These are phyloP conservation scores for Suhomyces choctaworum DNA, from an alignment of 1,139 yeast species.

Conservation along the genomic window DNA sequence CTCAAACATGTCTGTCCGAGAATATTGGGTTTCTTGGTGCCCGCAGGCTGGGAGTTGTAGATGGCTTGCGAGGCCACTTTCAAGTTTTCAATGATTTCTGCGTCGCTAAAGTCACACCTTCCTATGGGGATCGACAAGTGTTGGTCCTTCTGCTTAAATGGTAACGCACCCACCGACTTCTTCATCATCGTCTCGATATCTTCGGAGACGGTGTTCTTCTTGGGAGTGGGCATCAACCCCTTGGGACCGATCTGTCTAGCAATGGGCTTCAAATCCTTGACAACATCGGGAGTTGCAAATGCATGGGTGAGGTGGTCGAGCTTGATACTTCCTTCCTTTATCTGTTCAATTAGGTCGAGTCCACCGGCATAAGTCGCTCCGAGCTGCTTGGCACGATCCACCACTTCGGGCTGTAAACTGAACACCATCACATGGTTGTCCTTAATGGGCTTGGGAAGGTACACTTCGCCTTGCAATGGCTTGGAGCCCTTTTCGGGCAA, in stretches of 20 bases:
- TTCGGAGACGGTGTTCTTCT: constrained; percentile 84
- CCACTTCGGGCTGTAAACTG: constrained; percentile 55
- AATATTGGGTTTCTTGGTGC: constrained; percentile 66
- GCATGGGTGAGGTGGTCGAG: constrained; percentile 70
- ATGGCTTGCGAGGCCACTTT: constrained; percentile 69
- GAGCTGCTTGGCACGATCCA: constrained; percentile 53
- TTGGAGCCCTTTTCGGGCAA: constrained; percentile 79
- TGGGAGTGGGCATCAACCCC: constrained; percentile 85
- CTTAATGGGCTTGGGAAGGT: constrained; percentile 74
- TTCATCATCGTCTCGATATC: constrained; percentile 56
- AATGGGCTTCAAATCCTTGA: constrained; percentile 56
- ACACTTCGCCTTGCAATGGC: constrained; percentile 70
- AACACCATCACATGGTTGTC: constrained; percentile 68
- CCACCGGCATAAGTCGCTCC: constrained; percentile 75
- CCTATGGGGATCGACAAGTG: constrained; percentile 73
- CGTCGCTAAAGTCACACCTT: constrained; percentile 74
- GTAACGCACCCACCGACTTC: constrained; percentile 63
- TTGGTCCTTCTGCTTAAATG: constrained; percentile 68
- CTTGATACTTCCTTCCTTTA: constrained; percentile 53
- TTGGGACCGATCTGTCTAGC: constrained; percentile 85
- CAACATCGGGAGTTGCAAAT: constrained; percentile 83
- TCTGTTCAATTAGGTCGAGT: constrained; percentile 61
- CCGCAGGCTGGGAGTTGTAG: constrained; percentile 54
- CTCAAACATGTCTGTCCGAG: constrained; percentile 70
- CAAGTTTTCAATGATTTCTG: constrained; percentile 72